Percentiles rank a stretch among this genome's conserved stretches.
phyloP scores from a whole-genome alignment of 352 stramenopile genomes.

The Lagenidium sp. region DNA sequence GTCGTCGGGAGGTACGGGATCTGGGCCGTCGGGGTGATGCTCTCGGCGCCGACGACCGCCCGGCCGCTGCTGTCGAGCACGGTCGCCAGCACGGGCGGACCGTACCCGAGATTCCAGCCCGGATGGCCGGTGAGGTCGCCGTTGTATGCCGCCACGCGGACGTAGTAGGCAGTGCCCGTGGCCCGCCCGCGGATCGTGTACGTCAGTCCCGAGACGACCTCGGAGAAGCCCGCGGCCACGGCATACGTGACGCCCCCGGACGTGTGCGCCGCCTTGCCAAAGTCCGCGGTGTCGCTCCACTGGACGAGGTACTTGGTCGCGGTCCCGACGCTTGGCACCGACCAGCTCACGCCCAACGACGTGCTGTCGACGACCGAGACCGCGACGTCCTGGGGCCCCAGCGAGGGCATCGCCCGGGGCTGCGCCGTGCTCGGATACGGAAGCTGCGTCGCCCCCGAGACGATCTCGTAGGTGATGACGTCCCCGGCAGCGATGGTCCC shows the following conservation, averaged over 20 bases:
- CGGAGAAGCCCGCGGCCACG: slow-evolving; percentile 27
- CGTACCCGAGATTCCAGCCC: slow-evolving; percentile 36
- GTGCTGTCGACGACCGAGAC: slow-evolving; percentile 52
- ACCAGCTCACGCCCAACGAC: slow-evolving; percentile 65
- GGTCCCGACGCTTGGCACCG: slow-evolving; percentile 13
- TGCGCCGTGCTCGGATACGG: slow-evolving; percentile 20
- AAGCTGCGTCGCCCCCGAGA: slow-evolving; percentile 6
- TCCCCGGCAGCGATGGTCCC: slow-evolving; percentile 11
- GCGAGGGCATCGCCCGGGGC: slow-evolving; percentile 34
- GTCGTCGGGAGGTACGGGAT: slow-evolving; percentile 56
- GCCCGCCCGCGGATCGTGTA: slow-evolving; percentile 83
- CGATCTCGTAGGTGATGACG: slow-evolving; percentile 24
- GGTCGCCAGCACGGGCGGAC: slow-evolving; percentile 38
- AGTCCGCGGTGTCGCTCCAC: slow-evolving; percentile 49
- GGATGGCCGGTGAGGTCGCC: slow-evolving; percentile 24
- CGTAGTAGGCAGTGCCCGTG: slow-evolving; percentile 74
- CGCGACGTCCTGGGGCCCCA: slow-evolving; percentile 29
- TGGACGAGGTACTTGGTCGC: slow-evolving; percentile 79
- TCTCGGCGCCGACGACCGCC: slow-evolving; percentile 13
- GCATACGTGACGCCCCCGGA: slow-evolving; percentile 30
- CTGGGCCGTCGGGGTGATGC: slow-evolving; percentile 36
- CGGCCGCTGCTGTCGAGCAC: slow-evolving; percentile 20
- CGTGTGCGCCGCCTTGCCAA: slow-evolving; percentile 19
- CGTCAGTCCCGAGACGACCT: slow-evolving; percentile 29
- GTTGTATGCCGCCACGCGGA: slow-evolving; percentile 88